A percentile compares a stretch with the other conserved stretches of the same genome.
Evolutionary conservation across 768 basidiomycete genomes (phyloP).

Genomic region (Lentinula guzmanii): DNA sequence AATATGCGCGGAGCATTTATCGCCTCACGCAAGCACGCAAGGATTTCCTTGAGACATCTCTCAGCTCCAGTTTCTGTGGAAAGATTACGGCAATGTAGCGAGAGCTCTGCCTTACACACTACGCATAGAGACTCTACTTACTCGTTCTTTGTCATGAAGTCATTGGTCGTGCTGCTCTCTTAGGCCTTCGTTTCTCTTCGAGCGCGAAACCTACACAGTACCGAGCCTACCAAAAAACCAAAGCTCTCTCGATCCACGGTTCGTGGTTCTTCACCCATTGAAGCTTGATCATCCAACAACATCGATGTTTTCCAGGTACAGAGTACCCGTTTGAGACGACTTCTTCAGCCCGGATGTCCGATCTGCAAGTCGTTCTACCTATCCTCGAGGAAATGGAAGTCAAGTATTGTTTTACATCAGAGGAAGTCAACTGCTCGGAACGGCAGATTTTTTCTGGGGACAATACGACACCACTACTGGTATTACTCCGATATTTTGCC

Average conservation of each 20-base stretch:
- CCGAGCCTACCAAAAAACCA: background rate
- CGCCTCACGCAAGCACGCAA: too few relatives aligned
- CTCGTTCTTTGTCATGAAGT: too few relatives aligned
- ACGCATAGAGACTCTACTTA: too few relatives aligned
- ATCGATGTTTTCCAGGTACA: background rate
- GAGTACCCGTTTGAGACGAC: background rate
- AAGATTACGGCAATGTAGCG: too few relatives aligned
- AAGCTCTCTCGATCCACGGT: background rate
- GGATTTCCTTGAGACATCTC: too few relatives aligned
- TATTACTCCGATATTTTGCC: background rate
- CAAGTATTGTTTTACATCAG: background rate
- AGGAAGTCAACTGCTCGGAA: background rate
- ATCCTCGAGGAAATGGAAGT: background rate
- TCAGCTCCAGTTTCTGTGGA: too few relatives aligned
- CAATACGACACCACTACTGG: too few relatives aligned
- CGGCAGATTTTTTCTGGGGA: background rate
- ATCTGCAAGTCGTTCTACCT: background rate
- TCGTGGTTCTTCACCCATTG: too few relatives aligned
- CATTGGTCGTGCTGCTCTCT: too few relatives aligned
- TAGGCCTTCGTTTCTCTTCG: background rate
- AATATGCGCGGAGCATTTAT: too few relatives aligned
- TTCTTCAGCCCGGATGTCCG: background rate
- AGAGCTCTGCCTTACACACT: too few relatives aligned
- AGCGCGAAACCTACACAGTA: too few relatives aligned
- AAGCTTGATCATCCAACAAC: background rate